Percentiles rank a stretch among this genome's conserved stretches.
These are phyloP conservation scores for Elsinoe batatas DNA, from an alignment of 2,329 filamentous ascomycete genomes.

Conservation along the genomic window DNA sequence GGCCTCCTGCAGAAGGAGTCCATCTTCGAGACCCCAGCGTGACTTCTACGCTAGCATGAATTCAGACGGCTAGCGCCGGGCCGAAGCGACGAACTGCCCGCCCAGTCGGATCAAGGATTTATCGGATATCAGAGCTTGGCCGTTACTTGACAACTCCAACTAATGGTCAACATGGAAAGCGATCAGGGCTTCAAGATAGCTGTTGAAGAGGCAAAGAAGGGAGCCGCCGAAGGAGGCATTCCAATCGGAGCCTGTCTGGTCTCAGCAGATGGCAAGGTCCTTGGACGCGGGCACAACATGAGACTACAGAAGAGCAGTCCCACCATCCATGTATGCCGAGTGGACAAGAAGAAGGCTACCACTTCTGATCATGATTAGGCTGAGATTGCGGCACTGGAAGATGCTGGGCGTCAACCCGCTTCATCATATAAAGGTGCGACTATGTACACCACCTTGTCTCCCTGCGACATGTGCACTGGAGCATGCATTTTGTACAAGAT, in stretches of 20 bases:
- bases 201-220: slow-evolving; percentile 47
- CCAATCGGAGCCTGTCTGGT: slow-evolving; percentile 53
- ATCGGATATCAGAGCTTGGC: neutral
- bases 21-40: neutral
- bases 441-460: slow-evolving; percentile 73
- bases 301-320: slow-evolving; percentile 61
- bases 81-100: slow-evolving; percentile 5
- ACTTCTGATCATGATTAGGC: slow-evolving; percentile 41
- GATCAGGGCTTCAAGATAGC: slow-evolving; percentile 45
- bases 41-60: slow-evolving; percentile 4
- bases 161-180: slow-evolving; percentile 15
- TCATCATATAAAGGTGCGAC: slow-evolving; percentile 54
- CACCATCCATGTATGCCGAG: slow-evolving; percentile 54
- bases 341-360: slow-evolving; percentile 8
- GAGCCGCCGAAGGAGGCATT: slow-evolving; percentile 48
- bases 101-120: neutral
- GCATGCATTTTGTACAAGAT: slow-evolving; percentile 69
- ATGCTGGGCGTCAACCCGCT: slow-evolving; percentile 61
- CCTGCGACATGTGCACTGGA: slow-evolving; percentile 75
- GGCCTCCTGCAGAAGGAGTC: neutral
- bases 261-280: slow-evolving; percentile 57
- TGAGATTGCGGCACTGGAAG: slow-evolving; percentile 66
- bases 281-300: slow-evolving; percentile 67
- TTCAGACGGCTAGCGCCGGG: neutral
- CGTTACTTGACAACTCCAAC: neutral